Conservation (phyloP, 495 filamentous ascomycete species). For the Pseudoneurospora amorphoporcata region DNA sequence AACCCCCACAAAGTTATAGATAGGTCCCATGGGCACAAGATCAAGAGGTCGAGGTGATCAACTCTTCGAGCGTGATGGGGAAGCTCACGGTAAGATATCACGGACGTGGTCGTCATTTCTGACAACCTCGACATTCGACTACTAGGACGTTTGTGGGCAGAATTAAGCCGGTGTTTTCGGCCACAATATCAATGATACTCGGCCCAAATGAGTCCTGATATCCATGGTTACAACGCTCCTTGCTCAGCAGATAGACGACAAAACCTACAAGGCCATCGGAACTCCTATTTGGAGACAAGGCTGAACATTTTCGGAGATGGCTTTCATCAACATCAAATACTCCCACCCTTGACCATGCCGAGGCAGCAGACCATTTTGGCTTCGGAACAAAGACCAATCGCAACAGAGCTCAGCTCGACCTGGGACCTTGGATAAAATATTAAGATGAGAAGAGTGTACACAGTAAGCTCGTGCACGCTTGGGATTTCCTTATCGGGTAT, state of each 20-base stretch:
- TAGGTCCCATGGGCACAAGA: background rate
- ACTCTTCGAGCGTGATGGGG: background rate
- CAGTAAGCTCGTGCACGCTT: background rate
- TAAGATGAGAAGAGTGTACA: background rate
- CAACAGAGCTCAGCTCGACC: background rate
- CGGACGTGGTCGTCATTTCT: background rate
- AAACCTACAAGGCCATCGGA: background rate
- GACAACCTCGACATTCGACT: background rate
- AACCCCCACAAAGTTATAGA: background rate
- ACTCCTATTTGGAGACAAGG: background rate
- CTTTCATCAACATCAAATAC: background rate
- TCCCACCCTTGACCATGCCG: background rate
- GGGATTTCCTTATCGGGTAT: background rate
- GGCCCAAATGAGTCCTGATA: background rate
- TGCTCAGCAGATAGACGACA: background rate
- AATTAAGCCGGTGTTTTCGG: background rate
- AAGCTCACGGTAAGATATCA: background rate
- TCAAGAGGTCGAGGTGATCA: background rate
- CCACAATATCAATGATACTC: background rate
- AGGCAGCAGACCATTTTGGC: background rate
- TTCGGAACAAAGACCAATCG: background rate
- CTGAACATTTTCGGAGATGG: background rate
- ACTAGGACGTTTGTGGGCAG: background rate
- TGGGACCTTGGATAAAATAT: background rate
- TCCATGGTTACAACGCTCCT: background rate